A percentile compares a stretch with the other conserved stretches of the same genome.
phyloP scores from a whole-genome alignment of 306 rosid species.

The Prunus mume region DNA sequence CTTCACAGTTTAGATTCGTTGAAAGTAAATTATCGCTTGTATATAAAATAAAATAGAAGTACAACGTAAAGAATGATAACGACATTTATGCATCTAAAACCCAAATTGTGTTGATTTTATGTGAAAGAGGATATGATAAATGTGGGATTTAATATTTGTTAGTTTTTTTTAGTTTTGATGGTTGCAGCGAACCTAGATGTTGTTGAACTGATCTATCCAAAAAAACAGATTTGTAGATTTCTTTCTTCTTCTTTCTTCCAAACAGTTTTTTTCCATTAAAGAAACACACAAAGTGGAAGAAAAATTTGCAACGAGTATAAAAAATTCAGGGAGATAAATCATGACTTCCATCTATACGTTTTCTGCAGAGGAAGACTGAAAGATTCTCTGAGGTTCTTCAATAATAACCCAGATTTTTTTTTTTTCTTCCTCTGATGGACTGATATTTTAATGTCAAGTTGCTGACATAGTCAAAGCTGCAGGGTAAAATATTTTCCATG shows the following conservation, averaged over 20 bases:
- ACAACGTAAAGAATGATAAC: conserved; percentile 7
- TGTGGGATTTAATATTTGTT: conserved; percentile 10
- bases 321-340: not conserved
- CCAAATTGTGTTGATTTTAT: conserved; percentile 5
- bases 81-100: conserved; percentile 5
- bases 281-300: not conserved
- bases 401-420: conserved; percentile 10
- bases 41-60: not conserved
- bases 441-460: not conserved
- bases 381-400: conserved; percentile 28
- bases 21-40: too few relatives aligned
- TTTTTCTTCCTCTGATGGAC: not conserved
- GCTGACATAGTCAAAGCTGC: conserved; percentile 26
- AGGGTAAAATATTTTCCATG: not conserved
- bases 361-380: conserved; percentile 15
- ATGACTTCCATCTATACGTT: conserved; percentile 12
- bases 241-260: conserved; percentile 9
- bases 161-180: conserved; percentile 35
- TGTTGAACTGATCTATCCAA: conserved; percentile 62
- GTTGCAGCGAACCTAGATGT: conserved; percentile 60
- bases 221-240: not conserved
- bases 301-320: not conserved
- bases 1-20: too few relatives aligned
- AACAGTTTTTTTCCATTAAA: not conserved
- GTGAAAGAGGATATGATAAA: not conserved